Evolutionary conservation across 371 early-diverging fungal species (phyloP).

Genomic region (Actinomortierella ambigua): DNA sequence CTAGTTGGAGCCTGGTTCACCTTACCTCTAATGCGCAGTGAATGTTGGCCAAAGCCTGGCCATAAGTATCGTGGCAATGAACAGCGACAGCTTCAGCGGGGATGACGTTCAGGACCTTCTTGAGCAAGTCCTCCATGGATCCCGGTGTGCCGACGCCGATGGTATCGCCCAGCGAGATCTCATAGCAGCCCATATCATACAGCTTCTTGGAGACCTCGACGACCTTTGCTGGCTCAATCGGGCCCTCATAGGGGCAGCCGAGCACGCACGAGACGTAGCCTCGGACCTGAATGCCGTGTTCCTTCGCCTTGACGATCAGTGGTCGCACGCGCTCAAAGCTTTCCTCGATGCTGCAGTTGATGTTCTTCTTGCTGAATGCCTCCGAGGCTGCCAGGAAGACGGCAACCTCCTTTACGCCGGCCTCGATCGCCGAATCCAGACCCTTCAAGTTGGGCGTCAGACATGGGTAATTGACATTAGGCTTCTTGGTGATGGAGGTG

Average conservation of each 20-base stretch:
- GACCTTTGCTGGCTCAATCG: conserved; percentile 71
- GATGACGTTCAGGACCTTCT: conserved; percentile 72
- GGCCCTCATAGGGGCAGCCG: conserved; percentile 95
- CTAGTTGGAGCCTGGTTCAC: neutral
- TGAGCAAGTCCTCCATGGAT: conserved; percentile 74
- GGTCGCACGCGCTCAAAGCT: conserved; percentile 75
- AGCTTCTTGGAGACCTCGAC: conserved; percentile 77
- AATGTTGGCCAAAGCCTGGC: conserved; percentile 96
- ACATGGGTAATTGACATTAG: conserved; percentile 84
- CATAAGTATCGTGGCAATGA: conserved; percentile 98
- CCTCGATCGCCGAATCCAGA: conserved; percentile 77
- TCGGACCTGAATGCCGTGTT: conserved; percentile 77
- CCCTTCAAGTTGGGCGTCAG: conserved; percentile 94
- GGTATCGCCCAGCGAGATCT: conserved; percentile 96
- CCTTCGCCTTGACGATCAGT: conserved; percentile 71
- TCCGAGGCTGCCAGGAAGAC: conserved; percentile 94
- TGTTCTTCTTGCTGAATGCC: conserved; percentile 87
- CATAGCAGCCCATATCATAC: conserved; percentile 94
- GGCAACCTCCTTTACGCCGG: conserved; percentile 88
- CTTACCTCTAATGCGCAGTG: conserved; percentile 75
- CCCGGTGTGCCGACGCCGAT: conserved; percentile 92
- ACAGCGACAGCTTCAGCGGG: conserved; percentile 85
- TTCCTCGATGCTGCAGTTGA: conserved; percentile 91
- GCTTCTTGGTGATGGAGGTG: conserved; percentile 61
- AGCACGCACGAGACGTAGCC: conserved; percentile 94